phyloP scores from a whole-genome alignment of 2,329 filamentous ascomycete species.

The Colletotrichum siamense region DNA sequence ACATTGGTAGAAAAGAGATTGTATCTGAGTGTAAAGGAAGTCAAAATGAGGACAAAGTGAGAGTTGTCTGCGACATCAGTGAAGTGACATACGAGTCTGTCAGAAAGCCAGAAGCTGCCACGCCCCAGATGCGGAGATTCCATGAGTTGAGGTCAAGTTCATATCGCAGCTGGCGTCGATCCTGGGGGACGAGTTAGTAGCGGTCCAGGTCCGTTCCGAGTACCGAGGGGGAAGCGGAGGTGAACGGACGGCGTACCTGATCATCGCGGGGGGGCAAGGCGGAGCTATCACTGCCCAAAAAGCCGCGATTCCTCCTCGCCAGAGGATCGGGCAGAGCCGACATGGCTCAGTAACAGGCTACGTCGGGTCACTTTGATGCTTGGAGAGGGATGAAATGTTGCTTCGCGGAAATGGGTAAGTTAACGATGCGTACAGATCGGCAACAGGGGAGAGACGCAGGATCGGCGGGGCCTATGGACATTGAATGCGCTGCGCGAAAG shows the following conservation, averaged over 20 bases:
- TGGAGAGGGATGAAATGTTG: not conserved
- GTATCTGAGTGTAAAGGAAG: slow-evolving; percentile 41
- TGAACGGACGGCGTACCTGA: slow-evolving; percentile 41
- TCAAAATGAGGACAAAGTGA: not conserved
- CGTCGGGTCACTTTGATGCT: not conserved
- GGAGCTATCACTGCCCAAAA: slow-evolving; percentile 55
- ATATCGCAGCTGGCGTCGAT: slow-evolving; percentile 56
- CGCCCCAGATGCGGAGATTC: slow-evolving; percentile 60
- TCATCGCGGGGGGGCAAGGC: slow-evolving; percentile 54
- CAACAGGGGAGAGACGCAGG: not conserved
- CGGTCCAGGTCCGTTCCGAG: not conserved
- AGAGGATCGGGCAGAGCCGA: slow-evolving; percentile 37
- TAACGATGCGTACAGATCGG: not conserved
- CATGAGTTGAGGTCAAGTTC: slow-evolving; percentile 60
- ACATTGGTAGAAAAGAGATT: slow-evolving; percentile 62
- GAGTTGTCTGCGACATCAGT: not conserved
- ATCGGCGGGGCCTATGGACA: not conserved
- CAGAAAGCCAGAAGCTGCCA: slow-evolving; percentile 59
- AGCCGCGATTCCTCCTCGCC: slow-evolving; percentile 49
- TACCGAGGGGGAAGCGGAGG: not conserved
- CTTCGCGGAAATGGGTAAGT: not conserved
- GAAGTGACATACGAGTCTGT: slow-evolving; percentile 53
- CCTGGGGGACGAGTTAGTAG: slow-evolving; percentile 35
- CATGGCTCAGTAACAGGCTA: slow-evolving; percentile 26
- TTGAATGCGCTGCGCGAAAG: not conserved